Evolutionary conservation across 164 flowering plant species (phyloP).

Genomic region (Tetracentron sinense): DNA sequence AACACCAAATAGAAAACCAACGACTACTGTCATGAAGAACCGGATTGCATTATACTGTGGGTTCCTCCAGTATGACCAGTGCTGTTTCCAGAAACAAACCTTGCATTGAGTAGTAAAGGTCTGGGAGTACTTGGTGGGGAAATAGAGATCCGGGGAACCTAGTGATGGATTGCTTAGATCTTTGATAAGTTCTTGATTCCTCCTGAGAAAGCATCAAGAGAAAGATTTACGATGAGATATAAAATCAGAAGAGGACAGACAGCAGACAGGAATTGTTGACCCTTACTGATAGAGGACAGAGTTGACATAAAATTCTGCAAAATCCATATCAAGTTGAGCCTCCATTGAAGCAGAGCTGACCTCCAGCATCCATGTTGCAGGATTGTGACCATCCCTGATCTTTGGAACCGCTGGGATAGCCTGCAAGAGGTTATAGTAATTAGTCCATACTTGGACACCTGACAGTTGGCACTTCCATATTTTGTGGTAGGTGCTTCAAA

Average conservation of each 20-base stretch:
- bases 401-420: slow-evolving; percentile 56
- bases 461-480: background rate
- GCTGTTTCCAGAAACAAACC: slow-evolving; percentile 89
- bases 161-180: slow-evolving; percentile 58
- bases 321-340: slow-evolving; percentile 48
- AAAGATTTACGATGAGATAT: background rate
- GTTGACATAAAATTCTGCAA: slow-evolving; percentile 48
- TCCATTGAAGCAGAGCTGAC: slow-evolving; percentile 47
- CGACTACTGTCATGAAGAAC: slow-evolving; percentile 51
- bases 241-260: background rate
- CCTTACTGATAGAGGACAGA: slow-evolving; percentile 57
- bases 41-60: slow-evolving; percentile 63
- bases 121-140: slow-evolving; percentile 66
- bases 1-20: slow-evolving; percentile 59
- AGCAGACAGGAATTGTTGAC: background rate
- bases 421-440: slow-evolving; percentile 26
- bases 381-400: slow-evolving; percentile 60
- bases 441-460: background rate
- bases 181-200: slow-evolving; percentile 55
- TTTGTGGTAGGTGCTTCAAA: too few species aligned
- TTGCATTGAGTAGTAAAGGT: slow-evolving; percentile 61
- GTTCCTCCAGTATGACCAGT: slow-evolving; percentile 88
- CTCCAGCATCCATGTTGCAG: slow-evolving; percentile 89
- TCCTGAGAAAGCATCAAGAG: slow-evolving; percentile 34
- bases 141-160: slow-evolving; percentile 60